These are phyloP conservation scores for Pachyrhizus erosus DNA, from an alignment of 306 rosid genomes.

Conservation along the genomic window DNA sequence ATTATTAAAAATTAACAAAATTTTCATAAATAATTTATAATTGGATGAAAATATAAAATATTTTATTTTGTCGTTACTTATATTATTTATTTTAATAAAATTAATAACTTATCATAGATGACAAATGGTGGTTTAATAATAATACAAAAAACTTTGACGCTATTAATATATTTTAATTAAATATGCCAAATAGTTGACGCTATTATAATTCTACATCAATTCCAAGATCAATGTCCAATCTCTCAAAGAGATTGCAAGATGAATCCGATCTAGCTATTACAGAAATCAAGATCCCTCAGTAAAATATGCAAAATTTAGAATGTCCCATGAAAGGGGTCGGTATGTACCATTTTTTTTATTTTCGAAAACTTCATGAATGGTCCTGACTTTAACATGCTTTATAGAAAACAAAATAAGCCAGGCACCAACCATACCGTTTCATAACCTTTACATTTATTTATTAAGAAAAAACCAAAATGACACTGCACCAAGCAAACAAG, in stretches of 20 bases:
- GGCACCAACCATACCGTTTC: constrained; percentile 46
- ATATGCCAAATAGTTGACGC: too few relatives aligned
- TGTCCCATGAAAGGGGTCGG: constrained; percentile 23
- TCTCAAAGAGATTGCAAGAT: not conserved
- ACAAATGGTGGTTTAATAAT: too few relatives aligned
- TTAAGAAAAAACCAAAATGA: constrained; percentile 45
- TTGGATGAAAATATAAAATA: too few relatives aligned
- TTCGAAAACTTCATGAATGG: constrained; percentile 27
- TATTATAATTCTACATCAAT: not conserved
- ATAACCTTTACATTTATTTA: constrained; percentile 40
- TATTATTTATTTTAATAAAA: too few relatives aligned
- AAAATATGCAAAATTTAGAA: constrained; percentile 38
- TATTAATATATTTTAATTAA: too few relatives aligned
- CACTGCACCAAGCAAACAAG: constrained; percentile 39
- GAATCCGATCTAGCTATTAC: not conserved
- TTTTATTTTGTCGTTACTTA: too few relatives aligned
- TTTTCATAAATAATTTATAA: too few relatives aligned
- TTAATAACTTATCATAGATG: too few relatives aligned
- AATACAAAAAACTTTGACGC: too few relatives aligned
- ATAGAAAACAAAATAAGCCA: constrained; percentile 25
- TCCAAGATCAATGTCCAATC: not conserved
- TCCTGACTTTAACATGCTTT: constrained; percentile 35
- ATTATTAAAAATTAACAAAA: too few relatives aligned
- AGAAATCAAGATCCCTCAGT: not conserved
- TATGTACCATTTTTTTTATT: not conserved